Conservation (phyloP, 495 filamentous ascomycete species). For the Umbilicaria muhlenbergii region DNA sequence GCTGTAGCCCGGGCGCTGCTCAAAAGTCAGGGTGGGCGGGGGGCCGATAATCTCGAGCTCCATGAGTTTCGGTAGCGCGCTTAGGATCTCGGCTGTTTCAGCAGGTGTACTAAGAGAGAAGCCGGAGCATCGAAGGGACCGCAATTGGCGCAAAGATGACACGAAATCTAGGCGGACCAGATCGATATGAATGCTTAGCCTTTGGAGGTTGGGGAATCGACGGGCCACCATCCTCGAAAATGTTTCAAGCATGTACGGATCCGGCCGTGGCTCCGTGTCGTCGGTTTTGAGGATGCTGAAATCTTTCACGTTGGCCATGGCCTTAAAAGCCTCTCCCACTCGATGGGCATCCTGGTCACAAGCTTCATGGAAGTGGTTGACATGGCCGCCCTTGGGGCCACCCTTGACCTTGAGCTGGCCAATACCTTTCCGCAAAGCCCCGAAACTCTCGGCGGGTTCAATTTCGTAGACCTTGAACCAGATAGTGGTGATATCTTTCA, state of each 20-base stretch:
- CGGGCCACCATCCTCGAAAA: conserved; percentile 10
- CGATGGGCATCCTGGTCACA: conserved; percentile 9
- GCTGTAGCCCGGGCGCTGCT: too few relatives aligned
- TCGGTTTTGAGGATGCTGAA: conserved; percentile 9
- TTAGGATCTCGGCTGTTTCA: conserved; percentile 2
- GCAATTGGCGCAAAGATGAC: conserved; percentile 4
- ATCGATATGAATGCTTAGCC: conserved; percentile 5
- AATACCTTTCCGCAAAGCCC: conserved; percentile 10
- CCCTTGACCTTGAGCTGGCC: conserved; percentile 5
- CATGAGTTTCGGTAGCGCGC: conserved; percentile 3
- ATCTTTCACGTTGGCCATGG: conserved; percentile 7
- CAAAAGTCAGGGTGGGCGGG: neutral
- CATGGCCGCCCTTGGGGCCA: conserved; percentile 7
- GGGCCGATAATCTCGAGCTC: conserved; percentile 8
- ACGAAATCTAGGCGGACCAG: conserved; percentile 5
- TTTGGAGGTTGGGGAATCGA: conserved; percentile 7
- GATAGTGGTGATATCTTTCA: conserved; percentile 6
- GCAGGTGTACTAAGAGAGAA: conserved; percentile 2
- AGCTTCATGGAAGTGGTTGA: conserved; percentile 13
- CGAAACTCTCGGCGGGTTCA: conserved; percentile 11
- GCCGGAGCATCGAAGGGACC: conserved; percentile 9
- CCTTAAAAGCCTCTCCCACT: conserved; percentile 4
- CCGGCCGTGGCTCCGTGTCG: conserved; percentile 7
- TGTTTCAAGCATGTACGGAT: conserved; percentile 3
- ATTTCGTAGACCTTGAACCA: conserved; percentile 13